Base-by-base conservation (phyloP, 2,329 filamentous ascomycete genomes). In the Gaeumannomyces sp. region DNA sequence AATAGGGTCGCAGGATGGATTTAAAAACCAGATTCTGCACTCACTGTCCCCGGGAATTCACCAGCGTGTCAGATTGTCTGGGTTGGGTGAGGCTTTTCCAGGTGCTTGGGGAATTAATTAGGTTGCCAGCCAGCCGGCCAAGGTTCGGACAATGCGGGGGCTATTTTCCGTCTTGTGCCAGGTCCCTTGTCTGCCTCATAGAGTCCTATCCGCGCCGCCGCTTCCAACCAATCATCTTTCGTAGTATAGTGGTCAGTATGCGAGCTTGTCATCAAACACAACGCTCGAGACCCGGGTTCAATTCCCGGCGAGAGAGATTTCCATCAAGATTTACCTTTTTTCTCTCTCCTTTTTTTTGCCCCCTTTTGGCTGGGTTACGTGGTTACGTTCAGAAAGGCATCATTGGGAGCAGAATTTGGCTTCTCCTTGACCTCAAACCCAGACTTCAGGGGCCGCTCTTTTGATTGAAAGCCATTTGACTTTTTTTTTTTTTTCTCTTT, bases 241-340 rank as follows among this genome's bases (percentile, higher is more conserved):
- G 29, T 60, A 31, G 59, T 35, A 31, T 60, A 60, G 31, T 60
- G 59, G 59, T 60, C 31, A 60, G 59, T 31, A 60, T 60, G 59
- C 31, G 59, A 60, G 59, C 59, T 60, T 60, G 59, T 35, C 59
- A 53, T 53, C 22, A 53, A n/a, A 53, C 22, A 53, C 45, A 53
- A 60, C 59, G 59, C 59, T 60, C 59, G 59, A 60, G 59, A 60
- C 31, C 59, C 59, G 59, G 59, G 59, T 53, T 53, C 45, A 53
- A 53, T 53, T 53, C 45, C 45, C 45, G 45, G 45, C 45, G 45
- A 53, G 45, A 53, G 45, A 53, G 45, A 53, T 6, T 53, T 7
- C 45, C 19, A 10, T n/a, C 2, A 22, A 19, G 7, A 1, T n/a
- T 50, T 14, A 10, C 13, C 19, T 5, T 50, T 50, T 50, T 50